A percentile compares a stretch with the other conserved stretches of the same genome.
These are phyloP conservation scores for Epichloe gansuensis DNA, from an alignment of 2,329 filamentous ascomycete species.

Conservation along the genomic window DNA sequence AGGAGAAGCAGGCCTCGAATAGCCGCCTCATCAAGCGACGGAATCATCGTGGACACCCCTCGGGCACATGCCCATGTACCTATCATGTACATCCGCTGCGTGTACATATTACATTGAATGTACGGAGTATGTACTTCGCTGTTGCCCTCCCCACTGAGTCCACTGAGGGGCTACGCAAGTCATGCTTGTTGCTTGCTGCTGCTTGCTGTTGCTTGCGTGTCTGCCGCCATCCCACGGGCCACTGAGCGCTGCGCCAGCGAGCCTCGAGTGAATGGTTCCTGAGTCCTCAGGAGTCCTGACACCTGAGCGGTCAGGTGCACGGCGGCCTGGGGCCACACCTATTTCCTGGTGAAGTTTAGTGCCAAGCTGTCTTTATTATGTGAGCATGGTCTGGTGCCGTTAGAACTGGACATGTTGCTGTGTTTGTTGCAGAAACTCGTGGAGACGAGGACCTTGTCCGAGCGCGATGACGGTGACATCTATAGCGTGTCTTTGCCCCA, in stretches of 20 bases:
- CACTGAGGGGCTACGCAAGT: slow-evolving; percentile 3
- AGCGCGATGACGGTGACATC: too few relatives aligned
- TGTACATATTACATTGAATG: too few relatives aligned
- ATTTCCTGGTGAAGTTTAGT: slow-evolving; percentile 20
- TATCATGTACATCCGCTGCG: too few relatives aligned
- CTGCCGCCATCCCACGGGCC: neutral
- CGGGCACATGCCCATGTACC: neutral
- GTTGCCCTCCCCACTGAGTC: neutral
- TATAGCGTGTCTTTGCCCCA: too few relatives aligned
- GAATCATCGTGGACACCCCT: slow-evolving; percentile 4
- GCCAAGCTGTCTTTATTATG: neutral
- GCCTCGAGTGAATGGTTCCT: slow-evolving; percentile 12
- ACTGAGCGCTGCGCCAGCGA: neutral
- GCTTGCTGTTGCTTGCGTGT: too few relatives aligned
- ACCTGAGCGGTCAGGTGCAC: slow-evolving; percentile 13
- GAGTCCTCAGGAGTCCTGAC: slow-evolving; percentile 6
- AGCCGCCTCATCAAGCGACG: slow-evolving; percentile 14
- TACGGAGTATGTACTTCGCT: too few relatives aligned
- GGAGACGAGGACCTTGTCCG: too few relatives aligned
- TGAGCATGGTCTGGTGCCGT: too few relatives aligned
- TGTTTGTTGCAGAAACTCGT: too few relatives aligned
- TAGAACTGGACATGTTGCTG: too few relatives aligned
- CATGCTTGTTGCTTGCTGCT: slow-evolving; percentile 1
- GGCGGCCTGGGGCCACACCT: slow-evolving; percentile 14
- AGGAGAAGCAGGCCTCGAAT: slow-evolving; percentile 18